Percentiles rank a stretch among this genome's conserved stretches.
Evolutionary conservation across 768 basidiomycete genomes (phyloP).

Genomic region (Mycena rebaudengoi): DNA sequence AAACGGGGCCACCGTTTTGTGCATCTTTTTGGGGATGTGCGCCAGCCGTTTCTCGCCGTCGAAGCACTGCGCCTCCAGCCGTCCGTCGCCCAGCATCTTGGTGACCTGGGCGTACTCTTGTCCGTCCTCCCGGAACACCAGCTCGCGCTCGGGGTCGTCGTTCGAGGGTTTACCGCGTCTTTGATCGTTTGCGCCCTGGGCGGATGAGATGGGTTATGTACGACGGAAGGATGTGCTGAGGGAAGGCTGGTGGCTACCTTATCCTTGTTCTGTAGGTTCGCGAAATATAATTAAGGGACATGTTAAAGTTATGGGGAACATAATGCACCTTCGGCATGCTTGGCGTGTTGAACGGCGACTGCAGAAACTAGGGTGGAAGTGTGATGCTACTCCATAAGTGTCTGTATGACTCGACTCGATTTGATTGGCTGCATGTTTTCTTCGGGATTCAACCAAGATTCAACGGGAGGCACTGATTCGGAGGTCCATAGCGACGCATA

Average conservation of each 20-base stretch:
- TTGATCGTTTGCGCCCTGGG: slow-evolving; percentile 97
- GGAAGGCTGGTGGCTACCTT: slow-evolving; percentile 54
- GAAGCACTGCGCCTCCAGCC: slow-evolving; percentile 95
- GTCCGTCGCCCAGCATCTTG: slow-evolving; percentile 99
- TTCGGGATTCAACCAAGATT: too few relatives aligned
- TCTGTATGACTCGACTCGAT: too few relatives aligned
- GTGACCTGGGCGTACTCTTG: slow-evolving; percentile 98
- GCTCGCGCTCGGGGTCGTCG: slow-evolving; percentile 97
- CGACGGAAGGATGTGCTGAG: background rate
- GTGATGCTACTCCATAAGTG: too few relatives aligned
- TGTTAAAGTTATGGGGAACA: slow-evolving; percentile 14
- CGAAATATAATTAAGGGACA: slow-evolving; percentile 3
- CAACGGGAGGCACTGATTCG: too few relatives aligned
- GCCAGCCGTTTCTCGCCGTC: slow-evolving; percentile 98
- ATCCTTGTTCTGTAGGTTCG: slow-evolving; percentile 68
- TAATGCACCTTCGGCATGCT: slow-evolving; percentile 60
- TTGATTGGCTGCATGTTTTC: too few relatives aligned
- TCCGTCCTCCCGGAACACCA: slow-evolving; percentile 98
- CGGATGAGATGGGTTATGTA: background rate
- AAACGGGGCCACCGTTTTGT: slow-evolving; percentile 81
- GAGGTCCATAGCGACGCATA: too few relatives aligned
- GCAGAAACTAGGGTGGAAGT: slow-evolving; percentile 17
- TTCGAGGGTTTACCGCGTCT: slow-evolving; percentile 99
- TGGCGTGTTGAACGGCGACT: slow-evolving; percentile 20
- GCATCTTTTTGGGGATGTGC: slow-evolving; percentile 98